phyloP scores from a whole-genome alignment of 2,329 filamentous ascomycete genomes.

The Pseudogymnoascus sp. region DNA sequence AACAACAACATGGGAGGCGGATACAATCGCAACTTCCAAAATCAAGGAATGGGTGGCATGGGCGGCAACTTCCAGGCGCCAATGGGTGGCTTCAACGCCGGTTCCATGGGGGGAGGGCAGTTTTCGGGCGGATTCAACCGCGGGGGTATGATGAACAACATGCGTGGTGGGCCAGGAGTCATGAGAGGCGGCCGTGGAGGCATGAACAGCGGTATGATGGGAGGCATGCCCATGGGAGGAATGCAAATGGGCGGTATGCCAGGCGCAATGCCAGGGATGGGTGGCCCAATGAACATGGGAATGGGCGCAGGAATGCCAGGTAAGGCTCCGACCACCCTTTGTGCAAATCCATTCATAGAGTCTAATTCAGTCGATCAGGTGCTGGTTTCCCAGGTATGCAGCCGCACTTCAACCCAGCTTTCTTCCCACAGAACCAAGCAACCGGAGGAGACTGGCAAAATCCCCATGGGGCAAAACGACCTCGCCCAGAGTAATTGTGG shows the following conservation, averaged over 20 bases:
- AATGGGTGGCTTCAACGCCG: constrained; percentile 40
- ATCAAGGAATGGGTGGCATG: constrained; percentile 36
- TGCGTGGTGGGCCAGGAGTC: constrained; percentile 42
- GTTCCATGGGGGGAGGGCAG: constrained; percentile 33
- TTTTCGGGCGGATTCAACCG: constrained; percentile 42
- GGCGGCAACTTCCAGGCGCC: constrained; percentile 34
- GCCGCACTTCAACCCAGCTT: constrained; percentile 63
- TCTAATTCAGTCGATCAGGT: constrained; percentile 17
- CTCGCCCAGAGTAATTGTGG: constrained; percentile 51
- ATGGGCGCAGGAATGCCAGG: constrained; percentile 49
- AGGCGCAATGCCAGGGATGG: constrained; percentile 41
- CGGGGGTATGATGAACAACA: constrained; percentile 43
- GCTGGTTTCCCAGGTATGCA: constrained; percentile 60
- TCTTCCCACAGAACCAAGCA: constrained; percentile 50
- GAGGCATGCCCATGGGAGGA: constrained; percentile 45
- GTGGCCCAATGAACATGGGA: constrained; percentile 36
- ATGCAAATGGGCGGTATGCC: constrained; percentile 37
- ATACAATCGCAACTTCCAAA: constrained; percentile 42
- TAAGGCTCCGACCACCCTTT: constrained; percentile 28
- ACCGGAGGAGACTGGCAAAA: constrained; percentile 58
- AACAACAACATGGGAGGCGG: constrained; percentile 45
- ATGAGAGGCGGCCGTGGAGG: constrained; percentile 51
- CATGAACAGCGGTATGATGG: constrained; percentile 37
- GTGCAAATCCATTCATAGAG: constrained; percentile 15
- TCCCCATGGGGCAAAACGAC: constrained; percentile 72